Conservation (phyloP, 352 stramenopile species). For the Lagenidium sp. region DNA sequence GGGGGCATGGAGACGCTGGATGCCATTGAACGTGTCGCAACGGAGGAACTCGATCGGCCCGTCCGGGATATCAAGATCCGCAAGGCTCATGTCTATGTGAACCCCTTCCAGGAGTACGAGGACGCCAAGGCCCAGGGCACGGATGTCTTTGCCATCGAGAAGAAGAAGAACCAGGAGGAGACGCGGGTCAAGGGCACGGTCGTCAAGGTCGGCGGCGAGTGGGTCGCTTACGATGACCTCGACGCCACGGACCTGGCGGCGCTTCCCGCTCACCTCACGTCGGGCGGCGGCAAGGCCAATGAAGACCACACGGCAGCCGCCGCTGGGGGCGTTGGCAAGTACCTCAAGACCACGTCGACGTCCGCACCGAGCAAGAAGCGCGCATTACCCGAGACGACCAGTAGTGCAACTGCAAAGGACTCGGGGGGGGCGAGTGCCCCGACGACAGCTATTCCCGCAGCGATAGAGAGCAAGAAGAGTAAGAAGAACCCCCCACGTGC, state of each 20-base stretch:
- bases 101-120: conserved; percentile 87
- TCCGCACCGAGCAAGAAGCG: conserved; percentile 12
- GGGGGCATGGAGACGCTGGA: conserved; percentile 85
- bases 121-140: conserved; percentile 41
- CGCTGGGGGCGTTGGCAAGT: conserved; percentile 59
- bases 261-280: too few relatives aligned
- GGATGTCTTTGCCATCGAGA: conserved; percentile 46
- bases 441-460: conserved; percentile 16
- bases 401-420: conserved; percentile 2
- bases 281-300: neutral
- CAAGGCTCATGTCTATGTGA: conserved; percentile 70
- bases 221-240: conserved; percentile 70
- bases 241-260: conserved; percentile 39
- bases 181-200: conserved; percentile 57
- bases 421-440: too few relatives aligned
- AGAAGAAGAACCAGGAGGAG: conserved; percentile 36
- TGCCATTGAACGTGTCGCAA: conserved; percentile 68
- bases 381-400: conserved; percentile 2
- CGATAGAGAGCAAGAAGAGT: conserved; percentile 73
- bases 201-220: conserved; percentile 69
- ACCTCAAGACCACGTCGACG: conserved; percentile 25
- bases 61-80: conserved; percentile 78
- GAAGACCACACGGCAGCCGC: conserved; percentile 17
- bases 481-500: conserved; percentile 21
- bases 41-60: conserved; percentile 74